Evolutionary conservation across 2,329 filamentous ascomycete genomes (phyloP), one percentile per base, ranked within the genome.

Genomic region (Monilinia fructicola): DNA sequence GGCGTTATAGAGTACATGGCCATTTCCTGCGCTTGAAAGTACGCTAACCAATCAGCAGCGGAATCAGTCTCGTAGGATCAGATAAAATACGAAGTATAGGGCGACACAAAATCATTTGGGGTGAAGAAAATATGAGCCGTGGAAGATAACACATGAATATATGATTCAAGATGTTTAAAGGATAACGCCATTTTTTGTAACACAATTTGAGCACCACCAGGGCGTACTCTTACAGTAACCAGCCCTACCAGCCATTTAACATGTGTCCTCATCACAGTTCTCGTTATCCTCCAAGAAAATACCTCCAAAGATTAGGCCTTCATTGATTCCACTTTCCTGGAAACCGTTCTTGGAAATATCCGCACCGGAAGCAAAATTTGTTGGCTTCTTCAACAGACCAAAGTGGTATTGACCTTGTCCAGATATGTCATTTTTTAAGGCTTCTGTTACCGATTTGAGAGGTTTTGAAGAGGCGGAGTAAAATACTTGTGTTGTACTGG

Each of bases 401-500:
- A 88, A 82, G 74, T 89, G 86, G 75, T 82, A 87, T 74, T 88
- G 85, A 28, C 86, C 86, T 65, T 82, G 80, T 6, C 86, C 86
- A 52, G 80, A 79, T 65, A 86, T 78, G 70, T 86, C 80, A 70
- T 85, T 85, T 52, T 76, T 28, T 0, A 83, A 72, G 0, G 81
- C 76, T 23, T 78, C 75, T 0, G 80, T 84, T n/a, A 83, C 81
- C 1, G 78, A 74, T 42, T 79, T 76, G 40, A 88, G 81, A 0
- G 81, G 74, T 2, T 75, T 73, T 40, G 74, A 73, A 54, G 80
- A 82, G 23, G 77, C 76, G 1, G 85, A 88, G 78, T 87, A 87
- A 76, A 83, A 85, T 54, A 86, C 81, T 60, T 84, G 81, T 2
- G 83, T 81, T 58, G 84, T 83, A 72, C 84, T 87, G 65, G 26